Evolutionary conservation across 768 basidiomycete genomes (phyloP).

Genomic region (Pholiota microspora): DNA sequence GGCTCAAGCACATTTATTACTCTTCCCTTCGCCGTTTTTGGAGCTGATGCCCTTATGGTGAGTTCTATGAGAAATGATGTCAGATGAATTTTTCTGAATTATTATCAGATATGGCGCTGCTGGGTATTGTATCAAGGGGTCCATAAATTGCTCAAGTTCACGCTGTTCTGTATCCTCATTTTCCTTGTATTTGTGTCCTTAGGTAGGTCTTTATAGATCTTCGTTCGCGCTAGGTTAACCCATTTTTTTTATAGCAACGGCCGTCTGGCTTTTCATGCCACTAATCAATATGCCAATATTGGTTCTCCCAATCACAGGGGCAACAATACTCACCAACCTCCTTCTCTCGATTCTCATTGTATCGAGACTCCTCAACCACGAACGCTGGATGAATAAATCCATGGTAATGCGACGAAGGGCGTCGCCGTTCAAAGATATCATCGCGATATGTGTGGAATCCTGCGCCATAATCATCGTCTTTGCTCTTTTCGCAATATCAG

Average conservation of each 20-base stretch:
- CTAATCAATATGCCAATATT: neutral
- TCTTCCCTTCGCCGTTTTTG: neutral
- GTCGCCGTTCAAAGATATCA: neutral
- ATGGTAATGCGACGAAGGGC: neutral
- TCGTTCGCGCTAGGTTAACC: neutral
- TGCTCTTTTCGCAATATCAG: neutral
- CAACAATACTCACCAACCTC: neutral
- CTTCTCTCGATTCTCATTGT: neutral
- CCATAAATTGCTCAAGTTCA: neutral
- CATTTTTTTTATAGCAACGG: neutral
- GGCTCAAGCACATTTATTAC: neutral
- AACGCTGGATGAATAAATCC: neutral
- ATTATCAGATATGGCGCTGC: neutral
- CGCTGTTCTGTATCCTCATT: neutral
- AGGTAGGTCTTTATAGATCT: neutral
- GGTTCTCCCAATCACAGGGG: neutral
- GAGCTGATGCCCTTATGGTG: neutral
- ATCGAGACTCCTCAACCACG: neutral
- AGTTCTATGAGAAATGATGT: neutral
- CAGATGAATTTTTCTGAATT: neutral
- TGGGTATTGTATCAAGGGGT: neutral
- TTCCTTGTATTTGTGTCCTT: neutral
- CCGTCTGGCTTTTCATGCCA: neutral
- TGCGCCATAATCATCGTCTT: neutral
- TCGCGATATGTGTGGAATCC: neutral